phyloP scores from a whole-genome alignment of 305 asterid genomes.

The Rubia peregrina region DNA sequence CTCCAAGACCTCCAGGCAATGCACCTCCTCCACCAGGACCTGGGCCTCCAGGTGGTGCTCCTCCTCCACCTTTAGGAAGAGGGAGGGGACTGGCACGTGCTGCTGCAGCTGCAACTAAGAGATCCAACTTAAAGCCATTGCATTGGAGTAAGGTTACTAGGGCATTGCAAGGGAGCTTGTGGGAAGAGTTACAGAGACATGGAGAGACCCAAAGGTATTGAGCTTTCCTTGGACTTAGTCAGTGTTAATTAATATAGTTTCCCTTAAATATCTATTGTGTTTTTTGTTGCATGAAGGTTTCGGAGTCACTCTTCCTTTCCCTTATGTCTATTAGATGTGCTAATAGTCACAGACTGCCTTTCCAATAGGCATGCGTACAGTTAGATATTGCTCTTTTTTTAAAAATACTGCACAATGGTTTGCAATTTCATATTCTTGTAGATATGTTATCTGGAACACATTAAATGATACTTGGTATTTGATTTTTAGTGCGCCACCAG shows the following conservation, averaged over 20 bases:
- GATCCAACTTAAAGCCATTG: conserved; percentile 85
- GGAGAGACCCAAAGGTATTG: conserved; percentile 87
- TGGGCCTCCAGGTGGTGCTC: conserved; percentile 74
- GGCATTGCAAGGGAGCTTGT: conserved; percentile 96
- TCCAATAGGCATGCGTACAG: background rate
- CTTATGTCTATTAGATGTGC: background rate
- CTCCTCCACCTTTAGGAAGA: conserved; percentile 71
- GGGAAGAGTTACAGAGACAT: conserved; percentile 92
- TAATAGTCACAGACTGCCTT: background rate
- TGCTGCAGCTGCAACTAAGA: conserved; percentile 33
- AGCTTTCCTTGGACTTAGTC: conserved; percentile 5
- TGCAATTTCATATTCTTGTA: background rate
- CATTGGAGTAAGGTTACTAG: conserved; percentile 99
- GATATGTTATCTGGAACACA: background rate
- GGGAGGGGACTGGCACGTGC: conserved; percentile 36
- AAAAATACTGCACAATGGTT: background rate
- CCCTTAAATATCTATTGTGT: background rate
- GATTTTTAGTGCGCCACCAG: conserved; percentile 65
- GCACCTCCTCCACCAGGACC: conserved; percentile 71
- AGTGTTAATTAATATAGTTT: background rate
- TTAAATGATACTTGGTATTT: conserved; percentile 25
- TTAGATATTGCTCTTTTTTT: background rate
- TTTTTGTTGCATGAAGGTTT: background rate
- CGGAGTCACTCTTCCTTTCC: background rate
- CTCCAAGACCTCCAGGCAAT: conserved; percentile 36